A percentile compares a stretch with the other conserved stretches of the same genome.
Conservation (phyloP, 345 rosid genomes). For the Abelmoschus esculentus region DNA sequence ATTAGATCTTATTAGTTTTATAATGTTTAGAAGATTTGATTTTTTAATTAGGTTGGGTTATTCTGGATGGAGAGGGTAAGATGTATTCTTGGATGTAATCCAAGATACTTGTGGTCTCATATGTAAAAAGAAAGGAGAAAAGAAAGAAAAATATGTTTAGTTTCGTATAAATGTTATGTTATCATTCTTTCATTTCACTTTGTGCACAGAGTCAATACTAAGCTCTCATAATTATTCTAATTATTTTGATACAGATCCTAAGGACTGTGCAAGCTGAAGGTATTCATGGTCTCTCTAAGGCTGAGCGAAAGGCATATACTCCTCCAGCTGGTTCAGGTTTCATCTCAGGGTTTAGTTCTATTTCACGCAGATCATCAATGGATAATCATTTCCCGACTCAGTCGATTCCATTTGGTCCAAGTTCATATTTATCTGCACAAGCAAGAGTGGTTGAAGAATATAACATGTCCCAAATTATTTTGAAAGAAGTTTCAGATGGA, state of each 20-base stretch:
- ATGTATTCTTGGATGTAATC: background rate
- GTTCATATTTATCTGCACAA: constrained; percentile 80
- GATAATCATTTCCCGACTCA: constrained; percentile 47
- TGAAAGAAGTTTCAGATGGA: constrained; percentile 49
- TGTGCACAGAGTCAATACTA: background rate
- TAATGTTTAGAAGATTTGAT: background rate
- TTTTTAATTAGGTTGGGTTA: background rate
- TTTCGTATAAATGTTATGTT: background rate
- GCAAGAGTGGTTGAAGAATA: constrained; percentile 83
- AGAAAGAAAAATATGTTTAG: background rate
- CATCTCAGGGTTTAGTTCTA: constrained; percentile 72
- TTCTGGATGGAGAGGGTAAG: background rate
- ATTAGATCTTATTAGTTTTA: constrained; percentile 5
- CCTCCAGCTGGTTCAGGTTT: constrained; percentile 93
- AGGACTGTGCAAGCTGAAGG: constrained; percentile 92
- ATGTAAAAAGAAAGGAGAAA: background rate
- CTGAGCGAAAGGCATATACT: constrained; percentile 57
- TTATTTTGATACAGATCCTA: constrained; percentile 41
- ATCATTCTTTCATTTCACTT: background rate
- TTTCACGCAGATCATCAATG: constrained; percentile 47
- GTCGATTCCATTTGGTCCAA: constrained; percentile 68
- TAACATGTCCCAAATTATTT: constrained; percentile 65
- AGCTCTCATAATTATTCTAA: background rate
- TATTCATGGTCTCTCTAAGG: constrained; percentile 72
- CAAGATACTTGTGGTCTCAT: background rate